These are phyloP conservation scores for Verticillium longisporum DNA, from an alignment of 2,329 filamentous ascomycete genomes.

Conservation along the genomic window DNA sequence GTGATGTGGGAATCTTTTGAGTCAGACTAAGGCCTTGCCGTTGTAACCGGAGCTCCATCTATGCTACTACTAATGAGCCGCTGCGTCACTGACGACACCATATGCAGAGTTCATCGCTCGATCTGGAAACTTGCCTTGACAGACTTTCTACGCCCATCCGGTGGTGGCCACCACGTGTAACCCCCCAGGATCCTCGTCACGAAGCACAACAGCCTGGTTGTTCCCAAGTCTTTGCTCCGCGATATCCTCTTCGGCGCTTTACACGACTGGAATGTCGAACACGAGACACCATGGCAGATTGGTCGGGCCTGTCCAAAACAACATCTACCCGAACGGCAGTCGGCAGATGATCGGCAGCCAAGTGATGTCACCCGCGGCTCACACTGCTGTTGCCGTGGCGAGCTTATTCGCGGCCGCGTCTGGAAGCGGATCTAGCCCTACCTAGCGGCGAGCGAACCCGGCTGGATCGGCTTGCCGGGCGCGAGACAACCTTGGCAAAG, in stretches of 20 bases:
- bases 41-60: background rate
- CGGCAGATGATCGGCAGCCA: background rate
- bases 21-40: background rate
- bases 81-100: background rate
- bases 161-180: background rate
- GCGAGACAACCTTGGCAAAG: background rate
- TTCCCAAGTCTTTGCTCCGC: no score
- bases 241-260: no score
- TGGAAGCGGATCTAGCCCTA: background rate
- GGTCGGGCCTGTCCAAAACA: background rate
- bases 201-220: background rate
- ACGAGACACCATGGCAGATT: background rate
- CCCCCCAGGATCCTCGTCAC: background rate
- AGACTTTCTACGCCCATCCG: background rate
- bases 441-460: background rate
- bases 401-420: background rate
- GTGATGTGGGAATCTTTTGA: background rate
- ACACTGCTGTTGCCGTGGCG: background rate
- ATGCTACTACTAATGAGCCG: background rate
- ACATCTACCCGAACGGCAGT: background rate
- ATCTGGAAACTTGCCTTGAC: background rate
- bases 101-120: background rate
- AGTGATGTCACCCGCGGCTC: background rate
- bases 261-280: background rate
- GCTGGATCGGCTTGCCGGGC: background rate